Evolutionary conservation across 1,284 basidiomycete genomes (phyloP).

Genomic region (Ustilago crameri): DNA sequence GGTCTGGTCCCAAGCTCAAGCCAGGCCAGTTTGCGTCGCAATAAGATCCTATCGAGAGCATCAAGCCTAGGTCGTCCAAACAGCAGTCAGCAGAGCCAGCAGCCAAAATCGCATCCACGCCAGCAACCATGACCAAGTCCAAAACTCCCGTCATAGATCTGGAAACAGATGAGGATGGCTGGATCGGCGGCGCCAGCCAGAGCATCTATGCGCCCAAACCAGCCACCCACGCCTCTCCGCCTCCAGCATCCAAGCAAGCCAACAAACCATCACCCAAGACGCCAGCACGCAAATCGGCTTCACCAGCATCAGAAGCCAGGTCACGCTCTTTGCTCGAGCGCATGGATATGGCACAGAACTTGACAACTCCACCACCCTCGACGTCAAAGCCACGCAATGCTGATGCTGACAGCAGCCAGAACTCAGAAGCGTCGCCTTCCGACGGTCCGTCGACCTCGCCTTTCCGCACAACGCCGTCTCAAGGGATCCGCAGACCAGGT

Average conservation of each 20-base stretch:
- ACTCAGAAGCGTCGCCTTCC: slow-evolving; percentile 6
- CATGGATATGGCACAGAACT: slow-evolving; percentile 31
- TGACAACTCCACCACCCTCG: slow-evolving; percentile 25
- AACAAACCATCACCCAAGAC: slow-evolving; percentile 25
- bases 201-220: slow-evolving; percentile 51
- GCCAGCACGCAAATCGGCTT: slow-evolving; percentile 12
- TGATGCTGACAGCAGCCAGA: background rate
- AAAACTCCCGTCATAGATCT: slow-evolving; percentile 30
- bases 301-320: background rate
- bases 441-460: slow-evolving; percentile 15
- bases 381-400: slow-evolving; percentile 10
- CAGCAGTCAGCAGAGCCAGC: background rate
- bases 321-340: slow-evolving; percentile 33
- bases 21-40: slow-evolving; percentile 18
- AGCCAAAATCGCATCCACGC: background rate
- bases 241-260: slow-evolving; percentile 13
- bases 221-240: slow-evolving; percentile 21
- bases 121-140: background rate
- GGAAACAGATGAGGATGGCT: slow-evolving; percentile 44
- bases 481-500: slow-evolving; percentile 44
- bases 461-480: slow-evolving; percentile 32
- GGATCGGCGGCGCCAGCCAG: slow-evolving; percentile 50
- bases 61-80: slow-evolving; percentile 4
- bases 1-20: slow-evolving; percentile 20
- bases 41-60: slow-evolving; percentile 12